phyloP scores from a whole-genome alignment of 192 early-diverging fungal genomes.

The Coemansia brasiliensis region DNA sequence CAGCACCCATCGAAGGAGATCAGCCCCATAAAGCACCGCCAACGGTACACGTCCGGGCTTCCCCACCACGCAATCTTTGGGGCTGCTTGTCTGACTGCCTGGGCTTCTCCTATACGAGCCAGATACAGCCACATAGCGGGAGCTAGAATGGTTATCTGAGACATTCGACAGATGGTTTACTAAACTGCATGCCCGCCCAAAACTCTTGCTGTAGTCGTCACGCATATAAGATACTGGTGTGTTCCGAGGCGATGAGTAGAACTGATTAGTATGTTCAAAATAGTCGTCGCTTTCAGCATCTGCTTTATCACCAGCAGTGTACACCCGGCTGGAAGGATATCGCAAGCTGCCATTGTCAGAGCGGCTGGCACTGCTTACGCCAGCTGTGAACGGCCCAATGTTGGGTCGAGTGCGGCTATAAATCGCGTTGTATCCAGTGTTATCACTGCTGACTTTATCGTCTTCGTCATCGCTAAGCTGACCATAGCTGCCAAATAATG shows the following conservation, averaged over 20 bases:
- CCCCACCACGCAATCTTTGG: not conserved
- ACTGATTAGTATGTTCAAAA: constrained; percentile 2
- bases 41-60: constrained; percentile 43
- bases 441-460: constrained; percentile 4
- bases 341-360: not conserved
- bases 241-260: constrained; percentile 26
- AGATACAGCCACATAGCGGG: constrained; percentile 12
- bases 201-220: not conserved
- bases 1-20: constrained; percentile 62
- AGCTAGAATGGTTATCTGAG: constrained; percentile 18
- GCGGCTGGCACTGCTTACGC: not conserved
- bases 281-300: constrained; percentile 1
- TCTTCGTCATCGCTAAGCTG: constrained; percentile 29
- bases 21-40: constrained; percentile 61
- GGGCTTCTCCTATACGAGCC: constrained; percentile 1
- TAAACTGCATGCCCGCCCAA: not conserved
- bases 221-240: constrained; percentile 19
- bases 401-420: constrained; percentile 1
- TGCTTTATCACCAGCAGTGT: not conserved
- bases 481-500: constrained; percentile 32
- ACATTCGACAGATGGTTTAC: not conserved
- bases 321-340: not conserved
- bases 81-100: not conserved
- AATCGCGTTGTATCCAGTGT: constrained; percentile 1
- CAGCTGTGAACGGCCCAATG: not conserved